Evolutionary conservation across 2,329 filamentous ascomycete genomes (phyloP).

Genomic region (Colletotrichum tamarilloi): DNA sequence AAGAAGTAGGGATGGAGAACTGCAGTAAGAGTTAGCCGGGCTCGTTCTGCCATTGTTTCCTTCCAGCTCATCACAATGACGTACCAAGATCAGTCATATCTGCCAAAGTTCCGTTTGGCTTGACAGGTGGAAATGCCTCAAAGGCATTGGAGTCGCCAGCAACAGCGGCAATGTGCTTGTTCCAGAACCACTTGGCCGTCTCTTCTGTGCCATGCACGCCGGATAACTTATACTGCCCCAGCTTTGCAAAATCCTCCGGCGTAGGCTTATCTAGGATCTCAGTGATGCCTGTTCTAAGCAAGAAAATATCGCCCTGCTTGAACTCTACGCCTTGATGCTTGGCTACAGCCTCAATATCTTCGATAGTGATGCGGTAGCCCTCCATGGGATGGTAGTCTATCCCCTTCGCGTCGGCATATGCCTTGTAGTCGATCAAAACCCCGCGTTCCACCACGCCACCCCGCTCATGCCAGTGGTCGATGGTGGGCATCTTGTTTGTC

Average conservation of each 20-base stretch:
- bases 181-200: constrained; percentile 74
- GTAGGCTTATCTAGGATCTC: constrained; percentile 64
- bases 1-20: constrained; percentile 62
- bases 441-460: constrained; percentile 66
- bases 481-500: constrained; percentile 46
- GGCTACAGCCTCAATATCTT: constrained; percentile 69
- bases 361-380: constrained; percentile 62
- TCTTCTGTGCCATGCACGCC: constrained; percentile 60
- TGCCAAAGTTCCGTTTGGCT: constrained; percentile 50
- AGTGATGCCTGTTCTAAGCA: constrained; percentile 73
- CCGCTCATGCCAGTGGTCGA: constrained; percentile 62
- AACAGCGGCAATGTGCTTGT: constrained; percentile 74
- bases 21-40: constrained; percentile 31
- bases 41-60: not conserved
- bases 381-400: constrained; percentile 63
- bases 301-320: constrained; percentile 73
- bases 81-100: constrained; percentile 50
- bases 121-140: constrained; percentile 69
- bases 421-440: constrained; percentile 65
- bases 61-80: constrained; percentile 22
- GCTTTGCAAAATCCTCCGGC: constrained; percentile 47
- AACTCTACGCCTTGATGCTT: constrained; percentile 71
- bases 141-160: constrained; percentile 72
- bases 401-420: constrained; percentile 61
- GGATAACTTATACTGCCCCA: constrained; percentile 43